Conservation (phyloP, 495 filamentous ascomycete species). For the Podospora appendiculata region DNA sequence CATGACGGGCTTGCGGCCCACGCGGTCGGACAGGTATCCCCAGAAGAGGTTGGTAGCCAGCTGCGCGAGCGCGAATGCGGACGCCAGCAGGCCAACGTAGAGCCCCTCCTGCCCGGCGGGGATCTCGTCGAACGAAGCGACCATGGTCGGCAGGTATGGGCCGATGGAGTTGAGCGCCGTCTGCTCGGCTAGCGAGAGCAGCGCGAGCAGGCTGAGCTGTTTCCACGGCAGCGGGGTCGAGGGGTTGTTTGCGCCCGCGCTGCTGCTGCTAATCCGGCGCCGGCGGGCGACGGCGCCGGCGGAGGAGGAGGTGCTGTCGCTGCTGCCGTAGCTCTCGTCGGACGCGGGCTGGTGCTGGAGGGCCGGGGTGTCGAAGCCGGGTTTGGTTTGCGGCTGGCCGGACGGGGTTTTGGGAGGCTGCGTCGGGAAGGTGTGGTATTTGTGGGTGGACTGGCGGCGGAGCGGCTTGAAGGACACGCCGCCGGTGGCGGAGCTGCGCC, state of each 20-base stretch:
- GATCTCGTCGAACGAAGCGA: conserved; percentile 75
- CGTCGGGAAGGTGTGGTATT: conserved; percentile 94
- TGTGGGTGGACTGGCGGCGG: conserved; percentile 60
- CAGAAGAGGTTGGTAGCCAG: conserved; percentile 88
- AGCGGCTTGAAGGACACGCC: conserved; percentile 1
- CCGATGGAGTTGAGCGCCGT: conserved; percentile 93
- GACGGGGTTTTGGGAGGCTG: conserved; percentile 69
- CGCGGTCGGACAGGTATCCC: conserved; percentile 82
- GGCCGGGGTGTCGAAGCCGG: neutral
- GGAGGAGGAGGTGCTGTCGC: conserved; percentile 2
- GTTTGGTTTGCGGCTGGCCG: conserved; percentile 12
- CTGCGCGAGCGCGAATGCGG: conserved; percentile 86
- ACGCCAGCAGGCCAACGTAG: conserved; percentile 85
- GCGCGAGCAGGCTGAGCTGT: conserved; percentile 76
- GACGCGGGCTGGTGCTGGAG: neutral
- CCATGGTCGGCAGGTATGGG: conserved; percentile 94
- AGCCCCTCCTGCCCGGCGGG: conserved; percentile 62
- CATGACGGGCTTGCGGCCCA: conserved; percentile 92
- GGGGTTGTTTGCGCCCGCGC: conserved; percentile 20
- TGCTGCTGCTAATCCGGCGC: neutral
- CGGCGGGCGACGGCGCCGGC: neutral
- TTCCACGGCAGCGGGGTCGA: conserved; percentile 69
- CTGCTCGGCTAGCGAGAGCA: conserved; percentile 88
- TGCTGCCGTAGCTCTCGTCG: conserved; percentile 1
- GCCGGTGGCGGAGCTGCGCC: conserved; percentile 7